These are phyloP conservation scores for Tubosaeta sp. DNA, from an alignment of 768 basidiomycete genomes.

Conservation along the genomic window DNA sequence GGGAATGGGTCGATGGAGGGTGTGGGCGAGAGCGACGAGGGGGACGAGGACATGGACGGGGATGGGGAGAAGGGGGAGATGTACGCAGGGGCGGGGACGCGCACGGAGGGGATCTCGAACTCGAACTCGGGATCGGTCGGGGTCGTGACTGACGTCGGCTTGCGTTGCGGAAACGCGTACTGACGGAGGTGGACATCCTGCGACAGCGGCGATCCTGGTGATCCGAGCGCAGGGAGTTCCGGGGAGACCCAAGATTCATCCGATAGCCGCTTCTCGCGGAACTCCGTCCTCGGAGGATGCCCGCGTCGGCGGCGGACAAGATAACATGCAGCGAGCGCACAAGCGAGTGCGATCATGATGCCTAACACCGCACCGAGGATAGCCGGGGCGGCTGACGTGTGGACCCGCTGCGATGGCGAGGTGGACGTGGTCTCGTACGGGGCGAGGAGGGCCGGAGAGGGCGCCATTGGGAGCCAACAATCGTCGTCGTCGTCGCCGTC, in stretches of 20 bases:
- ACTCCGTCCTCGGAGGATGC: neutral
- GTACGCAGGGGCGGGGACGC: constrained; percentile 21
- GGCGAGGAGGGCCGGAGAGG: constrained; percentile 4
- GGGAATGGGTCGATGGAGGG: constrained; percentile 12
- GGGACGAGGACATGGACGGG: constrained; percentile 5
- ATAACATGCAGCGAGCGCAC: constrained; percentile 4
- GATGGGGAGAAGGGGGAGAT: constrained; percentile 20
- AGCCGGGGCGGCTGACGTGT: constrained; percentile 8
- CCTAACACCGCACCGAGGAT: constrained; percentile 18
- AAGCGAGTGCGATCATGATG: constrained; percentile 11
- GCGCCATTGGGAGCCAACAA: constrained; percentile 1
- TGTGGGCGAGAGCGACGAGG: constrained; percentile 12
- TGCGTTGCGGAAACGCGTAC: constrained; percentile 9
- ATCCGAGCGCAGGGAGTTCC: constrained; percentile 1
- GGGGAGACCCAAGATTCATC: constrained; percentile 27
- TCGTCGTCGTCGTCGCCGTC: constrained; percentile 9
- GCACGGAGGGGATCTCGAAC: constrained; percentile 9
- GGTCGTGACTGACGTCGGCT: constrained; percentile 12
- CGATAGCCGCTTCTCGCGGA: constrained; percentile 20
- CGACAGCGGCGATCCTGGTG: constrained; percentile 8
- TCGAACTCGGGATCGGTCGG: constrained; percentile 22
- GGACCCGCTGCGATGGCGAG: constrained; percentile 5
- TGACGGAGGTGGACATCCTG: constrained; percentile 12
- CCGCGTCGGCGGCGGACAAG: neutral
- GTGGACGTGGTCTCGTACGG: constrained; percentile 7